Percentiles rank a stretch among this genome's conserved stretches.
Evolutionary conservation across 1,284 basidiomycete species (phyloP).

Genomic region (Volvariella surrecta): DNA sequence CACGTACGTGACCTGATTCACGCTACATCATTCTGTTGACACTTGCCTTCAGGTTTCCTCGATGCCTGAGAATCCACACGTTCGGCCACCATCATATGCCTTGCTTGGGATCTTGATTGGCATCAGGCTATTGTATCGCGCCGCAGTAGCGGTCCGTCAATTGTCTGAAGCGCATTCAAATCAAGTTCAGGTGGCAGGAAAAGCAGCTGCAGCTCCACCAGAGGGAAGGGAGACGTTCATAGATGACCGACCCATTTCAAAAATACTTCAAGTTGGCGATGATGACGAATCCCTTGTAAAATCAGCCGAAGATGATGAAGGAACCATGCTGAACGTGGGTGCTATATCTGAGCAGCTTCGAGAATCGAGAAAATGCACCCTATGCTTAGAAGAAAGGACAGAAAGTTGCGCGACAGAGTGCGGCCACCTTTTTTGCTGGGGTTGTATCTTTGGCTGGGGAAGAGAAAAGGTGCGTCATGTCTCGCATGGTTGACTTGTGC

Average conservation of each 20-base stretch:
- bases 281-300: conserved; percentile 39
- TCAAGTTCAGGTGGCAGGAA: conserved; percentile 7
- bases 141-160: conserved; percentile 34
- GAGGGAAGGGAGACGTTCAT: conserved; percentile 45
- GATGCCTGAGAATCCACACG: conserved; percentile 61
- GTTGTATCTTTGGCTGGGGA: conserved; percentile 83
- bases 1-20: conserved; percentile 48
- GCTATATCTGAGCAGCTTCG: conserved; percentile 43
- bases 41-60: conserved; percentile 53
- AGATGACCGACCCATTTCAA: conserved; percentile 55
- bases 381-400: conserved; percentile 80
- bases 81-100: conserved; percentile 76
- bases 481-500: conserved; percentile 4
- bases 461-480: conserved; percentile 64
- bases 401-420: conserved; percentile 86
- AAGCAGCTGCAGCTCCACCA: conserved; percentile 15
- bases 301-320: conserved; percentile 58
- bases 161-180: conserved; percentile 5
- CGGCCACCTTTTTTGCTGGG: conserved; percentile 93
- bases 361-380: conserved; percentile 70
- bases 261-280: conserved; percentile 45
- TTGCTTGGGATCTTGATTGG: conserved; percentile 73
- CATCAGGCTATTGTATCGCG: conserved; percentile 61
- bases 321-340: conserved; percentile 54
- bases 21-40: conserved; percentile 5